A percentile compares a stretch with the other conserved stretches of the same genome.
Conservation (phyloP, 495 filamentous ascomycete genomes). For the Parathielavia appendiculata region DNA sequence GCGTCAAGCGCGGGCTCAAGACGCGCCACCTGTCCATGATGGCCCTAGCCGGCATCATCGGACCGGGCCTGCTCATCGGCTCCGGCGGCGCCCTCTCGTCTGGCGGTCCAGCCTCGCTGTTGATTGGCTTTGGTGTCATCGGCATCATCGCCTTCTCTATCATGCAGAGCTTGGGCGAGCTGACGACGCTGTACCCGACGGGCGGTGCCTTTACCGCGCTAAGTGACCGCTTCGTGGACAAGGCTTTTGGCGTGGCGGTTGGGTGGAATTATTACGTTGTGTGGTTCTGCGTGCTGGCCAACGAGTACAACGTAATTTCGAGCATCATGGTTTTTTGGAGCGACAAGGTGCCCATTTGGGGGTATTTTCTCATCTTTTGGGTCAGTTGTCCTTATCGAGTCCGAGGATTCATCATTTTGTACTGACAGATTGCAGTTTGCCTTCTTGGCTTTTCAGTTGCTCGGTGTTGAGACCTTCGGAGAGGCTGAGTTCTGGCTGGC, state of each 20-base stretch:
- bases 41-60: slow-evolving; percentile 56
- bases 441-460: slow-evolving; percentile 44
- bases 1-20: slow-evolving; percentile 55
- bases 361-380: slow-evolving; percentile 65
- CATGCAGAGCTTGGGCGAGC: slow-evolving; percentile 29
- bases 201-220: slow-evolving; percentile 57
- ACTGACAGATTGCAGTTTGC: slow-evolving; percentile 32
- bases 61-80: slow-evolving; percentile 51
- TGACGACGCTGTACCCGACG: slow-evolving; percentile 50
- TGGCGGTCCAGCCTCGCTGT: slow-evolving; percentile 57
- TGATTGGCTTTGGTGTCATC: slow-evolving; percentile 63
- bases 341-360: slow-evolving; percentile 45
- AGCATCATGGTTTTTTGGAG: slow-evolving; percentile 59
- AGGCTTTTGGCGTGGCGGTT: slow-evolving; percentile 76
- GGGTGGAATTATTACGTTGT: slow-evolving; percentile 74
- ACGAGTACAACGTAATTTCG: slow-evolving; percentile 55
- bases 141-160: slow-evolving; percentile 60
- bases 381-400: slow-evolving; percentile 25
- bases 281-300: slow-evolving; percentile 56
- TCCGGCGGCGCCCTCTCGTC: slow-evolving; percentile 55
- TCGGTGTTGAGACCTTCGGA: slow-evolving; percentile 50
- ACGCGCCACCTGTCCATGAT: slow-evolving; percentile 70
- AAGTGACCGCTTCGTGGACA: slow-evolving; percentile 66
- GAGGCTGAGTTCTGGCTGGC: slow-evolving; percentile 63
- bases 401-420: background rate